A percentile compares a stretch with the other conserved stretches of the same genome.
Conservation (phyloP, 208 protist species). For the Angomonas ambiguus region DNA sequence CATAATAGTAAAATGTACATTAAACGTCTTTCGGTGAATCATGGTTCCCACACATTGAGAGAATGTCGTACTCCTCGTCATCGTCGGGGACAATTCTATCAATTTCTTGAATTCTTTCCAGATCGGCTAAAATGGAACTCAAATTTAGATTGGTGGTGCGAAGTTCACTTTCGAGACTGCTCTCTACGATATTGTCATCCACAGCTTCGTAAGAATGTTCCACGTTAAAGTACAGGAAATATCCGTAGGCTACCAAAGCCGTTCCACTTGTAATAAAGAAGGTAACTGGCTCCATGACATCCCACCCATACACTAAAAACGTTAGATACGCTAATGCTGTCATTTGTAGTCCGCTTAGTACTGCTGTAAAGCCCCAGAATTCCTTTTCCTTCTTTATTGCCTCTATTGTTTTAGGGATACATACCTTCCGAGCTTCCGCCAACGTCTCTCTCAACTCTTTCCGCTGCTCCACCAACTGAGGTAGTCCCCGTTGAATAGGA, state of each 20-base stretch:
- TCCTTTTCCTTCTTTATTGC: constrained; percentile 26
- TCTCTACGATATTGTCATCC: constrained; percentile 46
- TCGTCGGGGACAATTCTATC: constrained; percentile 10
- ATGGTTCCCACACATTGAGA: constrained; percentile 7
- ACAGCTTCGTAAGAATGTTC: constrained; percentile 46
- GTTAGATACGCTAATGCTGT: constrained; percentile 64
- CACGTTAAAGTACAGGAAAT: constrained; percentile 45
- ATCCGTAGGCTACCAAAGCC: constrained; percentile 43
- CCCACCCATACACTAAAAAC: constrained; percentile 76
- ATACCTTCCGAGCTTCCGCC: neutral
- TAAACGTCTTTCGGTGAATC: neutral
- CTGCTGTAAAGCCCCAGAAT: constrained; percentile 60
- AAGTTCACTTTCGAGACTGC: constrained; percentile 26
- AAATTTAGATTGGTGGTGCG: constrained; percentile 7
- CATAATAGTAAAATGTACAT: neutral
- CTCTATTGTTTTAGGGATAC: constrained; percentile 10
- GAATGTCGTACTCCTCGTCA: constrained; percentile 17
- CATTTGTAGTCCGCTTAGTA: constrained; percentile 68
- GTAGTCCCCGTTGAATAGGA: constrained; percentile 20
- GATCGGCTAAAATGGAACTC: constrained; percentile 16
- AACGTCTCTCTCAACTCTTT: neutral
- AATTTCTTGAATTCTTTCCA: constrained; percentile 21
- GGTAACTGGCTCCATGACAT: constrained; percentile 79
- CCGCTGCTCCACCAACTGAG: constrained; percentile 7
- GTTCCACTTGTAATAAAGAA: constrained; percentile 72